Conservation (phyloP, 306 rosid species). For the Fagus sylvatica region DNA sequence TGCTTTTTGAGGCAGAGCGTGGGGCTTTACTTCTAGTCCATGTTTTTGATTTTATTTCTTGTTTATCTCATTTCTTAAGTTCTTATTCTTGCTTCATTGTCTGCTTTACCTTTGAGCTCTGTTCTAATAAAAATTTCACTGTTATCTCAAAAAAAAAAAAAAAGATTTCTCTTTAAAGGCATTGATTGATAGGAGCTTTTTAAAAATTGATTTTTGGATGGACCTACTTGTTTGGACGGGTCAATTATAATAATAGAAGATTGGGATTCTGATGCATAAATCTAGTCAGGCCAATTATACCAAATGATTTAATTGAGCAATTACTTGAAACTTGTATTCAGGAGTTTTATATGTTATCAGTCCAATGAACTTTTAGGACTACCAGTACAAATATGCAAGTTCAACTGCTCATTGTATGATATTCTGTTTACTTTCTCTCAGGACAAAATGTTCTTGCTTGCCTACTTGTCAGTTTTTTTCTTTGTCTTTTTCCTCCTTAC, state of each 20-base stretch:
- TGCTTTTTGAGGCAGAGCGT: no score
- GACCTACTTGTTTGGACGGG: constrained; percentile 16
- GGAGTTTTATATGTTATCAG: not conserved
- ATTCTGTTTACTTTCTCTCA: not conserved
- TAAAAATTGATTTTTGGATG: constrained; percentile 8
- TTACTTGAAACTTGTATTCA: constrained; percentile 17
- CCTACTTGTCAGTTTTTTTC: not conserved
- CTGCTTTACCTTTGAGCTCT: no score
- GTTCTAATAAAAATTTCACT: no score
- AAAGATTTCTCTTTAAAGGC: no score
- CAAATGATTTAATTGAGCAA: constrained; percentile 11
- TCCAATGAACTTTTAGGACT: not conserved
- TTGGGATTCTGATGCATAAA: constrained; percentile 10
- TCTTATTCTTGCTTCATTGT: no score
- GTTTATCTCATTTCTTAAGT: no score
- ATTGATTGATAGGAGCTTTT: no score
- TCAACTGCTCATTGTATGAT: not conserved
- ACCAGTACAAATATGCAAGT: not conserved
- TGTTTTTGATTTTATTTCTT: no score
- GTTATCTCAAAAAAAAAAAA: no score
- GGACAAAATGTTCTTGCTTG: not conserved
- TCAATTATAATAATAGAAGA: constrained; percentile 10
- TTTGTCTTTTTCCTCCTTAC: not conserved
- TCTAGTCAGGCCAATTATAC: constrained; percentile 12
- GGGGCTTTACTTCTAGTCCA: no score